These are phyloP conservation scores for Colletotrichum melonis DNA, from an alignment of 2,329 filamentous ascomycete species.

Conservation along the genomic window DNA sequence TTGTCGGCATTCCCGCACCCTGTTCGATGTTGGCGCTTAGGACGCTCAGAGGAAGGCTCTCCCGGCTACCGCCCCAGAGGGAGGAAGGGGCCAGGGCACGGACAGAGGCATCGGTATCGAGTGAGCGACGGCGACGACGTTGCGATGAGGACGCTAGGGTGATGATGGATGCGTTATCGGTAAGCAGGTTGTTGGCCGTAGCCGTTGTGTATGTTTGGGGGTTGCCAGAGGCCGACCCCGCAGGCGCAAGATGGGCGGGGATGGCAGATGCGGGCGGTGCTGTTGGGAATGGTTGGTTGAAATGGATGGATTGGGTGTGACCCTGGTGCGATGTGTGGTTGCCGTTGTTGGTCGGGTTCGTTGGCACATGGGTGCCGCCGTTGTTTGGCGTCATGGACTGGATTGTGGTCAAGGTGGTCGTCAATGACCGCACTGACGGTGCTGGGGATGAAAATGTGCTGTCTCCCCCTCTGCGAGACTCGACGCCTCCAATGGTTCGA, in stretches of 20 bases:
- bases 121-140: slow-evolving; percentile 78
- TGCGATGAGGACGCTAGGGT: slow-evolving; percentile 88
- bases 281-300: slow-evolving; percentile 74
- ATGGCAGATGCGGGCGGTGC: slow-evolving; percentile 77
- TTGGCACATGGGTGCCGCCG: slow-evolving; percentile 37
- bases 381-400: slow-evolving; percentile 70
- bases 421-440: slow-evolving; percentile 82
- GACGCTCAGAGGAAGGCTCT: slow-evolving; percentile 82
- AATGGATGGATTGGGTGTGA: slow-evolving; percentile 65
- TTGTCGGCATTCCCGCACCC: slow-evolving; percentile 51
- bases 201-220: slow-evolving; percentile 81
- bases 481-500: slow-evolving; percentile 74
- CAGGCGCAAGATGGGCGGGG: slow-evolving; percentile 73
- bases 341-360: slow-evolving; percentile 48
- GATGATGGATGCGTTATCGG: slow-evolving; percentile 87
- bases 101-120: slow-evolving; percentile 88
- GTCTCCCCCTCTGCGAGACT: slow-evolving; percentile 76
- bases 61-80: slow-evolving; percentile 83
- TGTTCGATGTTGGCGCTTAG: slow-evolving; percentile 77
- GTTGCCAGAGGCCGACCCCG: slow-evolving; percentile 56
- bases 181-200: slow-evolving; percentile 84
- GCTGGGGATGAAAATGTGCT: slow-evolving; percentile 87
- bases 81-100: slow-evolving; percentile 86
- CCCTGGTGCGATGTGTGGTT: slow-evolving; percentile 48
- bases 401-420: slow-evolving; percentile 87